Evolutionary conservation across 2,329 filamentous ascomycete species (phyloP).

Genomic region (Torrubiellomyces zombiae): DNA sequence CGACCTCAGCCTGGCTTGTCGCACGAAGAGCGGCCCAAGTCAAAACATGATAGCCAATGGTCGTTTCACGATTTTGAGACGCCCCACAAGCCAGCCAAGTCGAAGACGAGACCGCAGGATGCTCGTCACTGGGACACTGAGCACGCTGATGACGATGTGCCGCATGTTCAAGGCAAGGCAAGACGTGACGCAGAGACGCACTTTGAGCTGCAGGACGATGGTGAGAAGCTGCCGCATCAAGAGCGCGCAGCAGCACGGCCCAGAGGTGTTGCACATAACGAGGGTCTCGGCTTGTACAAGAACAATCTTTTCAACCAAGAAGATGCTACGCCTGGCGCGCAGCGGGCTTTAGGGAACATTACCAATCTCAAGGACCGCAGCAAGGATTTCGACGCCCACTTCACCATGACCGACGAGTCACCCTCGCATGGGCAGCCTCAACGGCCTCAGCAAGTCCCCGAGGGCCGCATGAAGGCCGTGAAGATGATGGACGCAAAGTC

Average conservation of each 20-base stretch:
- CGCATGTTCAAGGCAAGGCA: constrained; percentile 45
- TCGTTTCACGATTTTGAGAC: constrained; percentile 78
- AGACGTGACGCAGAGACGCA: constrained; percentile 69
- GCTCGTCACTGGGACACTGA: constrained; percentile 68
- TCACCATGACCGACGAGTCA: constrained; percentile 55
- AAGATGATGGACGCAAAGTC: constrained; percentile 54
- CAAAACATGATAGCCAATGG: constrained; percentile 63
- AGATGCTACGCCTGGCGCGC: constrained; percentile 21
- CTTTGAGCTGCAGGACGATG: constrained; percentile 71
- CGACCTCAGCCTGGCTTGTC: constrained; percentile 23
- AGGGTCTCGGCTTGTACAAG: constrained; percentile 54
- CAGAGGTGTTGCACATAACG: constrained; percentile 44
- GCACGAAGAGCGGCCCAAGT: constrained; percentile 27
- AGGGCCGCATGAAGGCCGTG: constrained; percentile 50
- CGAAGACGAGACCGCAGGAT: constrained; percentile 47
- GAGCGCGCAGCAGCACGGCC: constrained; percentile 26
- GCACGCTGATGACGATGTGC: constrained; percentile 36
- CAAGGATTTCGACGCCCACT: constrained; percentile 67
- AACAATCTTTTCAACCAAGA: constrained; percentile 55
- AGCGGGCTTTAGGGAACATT: constrained; percentile 42
- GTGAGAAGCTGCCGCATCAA: constrained; percentile 35
- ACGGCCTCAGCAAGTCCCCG: constrained; percentile 27
- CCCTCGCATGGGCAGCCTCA: constrained; percentile 24
- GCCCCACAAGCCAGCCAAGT: constrained; percentile 55
- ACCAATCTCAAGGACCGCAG: constrained; percentile 57